Evolutionary conservation across 345 rosid species (phyloP).

Genomic region (Aquilaria yunnanensis): DNA sequence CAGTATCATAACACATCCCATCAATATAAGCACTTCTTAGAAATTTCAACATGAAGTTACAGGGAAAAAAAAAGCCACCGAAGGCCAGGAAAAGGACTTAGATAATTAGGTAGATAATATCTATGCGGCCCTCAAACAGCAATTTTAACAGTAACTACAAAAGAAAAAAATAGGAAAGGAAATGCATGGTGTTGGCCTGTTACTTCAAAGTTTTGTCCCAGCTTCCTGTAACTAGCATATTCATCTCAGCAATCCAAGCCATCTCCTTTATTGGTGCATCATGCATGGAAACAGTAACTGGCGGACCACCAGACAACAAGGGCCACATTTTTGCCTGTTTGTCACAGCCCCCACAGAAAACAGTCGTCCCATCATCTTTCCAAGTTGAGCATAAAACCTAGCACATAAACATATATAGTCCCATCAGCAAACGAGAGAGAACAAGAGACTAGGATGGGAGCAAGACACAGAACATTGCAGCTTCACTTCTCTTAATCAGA

Average conservation of each 20-base stretch:
- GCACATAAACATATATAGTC: too few relatives aligned
- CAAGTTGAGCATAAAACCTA: conserved; percentile 86
- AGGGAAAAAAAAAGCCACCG: background rate
- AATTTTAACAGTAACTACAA: background rate
- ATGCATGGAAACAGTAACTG: conserved; percentile 84
- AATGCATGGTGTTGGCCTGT: background rate
- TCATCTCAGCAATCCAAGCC: conserved; percentile 95
- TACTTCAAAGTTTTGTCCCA: conserved; percentile 93
- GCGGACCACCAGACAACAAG: conserved; percentile 70
- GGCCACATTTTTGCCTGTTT: conserved; percentile 99
- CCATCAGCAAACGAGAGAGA: background rate
- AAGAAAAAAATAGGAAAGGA: background rate
- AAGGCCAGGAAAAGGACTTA: too few relatives aligned
- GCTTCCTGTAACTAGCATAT: conserved; percentile 74
- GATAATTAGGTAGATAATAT: too few relatives aligned
- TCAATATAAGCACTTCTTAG: background rate
- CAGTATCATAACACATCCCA: conserved; percentile 2
- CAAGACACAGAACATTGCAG: too few relatives aligned
- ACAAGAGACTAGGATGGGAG: too few relatives aligned
- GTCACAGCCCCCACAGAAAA: conserved; percentile 90
- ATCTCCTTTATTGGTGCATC: conserved; percentile 74
- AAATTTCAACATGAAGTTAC: background rate
- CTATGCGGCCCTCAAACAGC: too few relatives aligned
- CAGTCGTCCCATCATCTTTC: conserved; percentile 96
- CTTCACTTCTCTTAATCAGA: too few relatives aligned